Evolutionary conservation across 2,329 filamentous ascomycete species (phyloP).

Genomic region (Pseudocercospora eumusae): DNA sequence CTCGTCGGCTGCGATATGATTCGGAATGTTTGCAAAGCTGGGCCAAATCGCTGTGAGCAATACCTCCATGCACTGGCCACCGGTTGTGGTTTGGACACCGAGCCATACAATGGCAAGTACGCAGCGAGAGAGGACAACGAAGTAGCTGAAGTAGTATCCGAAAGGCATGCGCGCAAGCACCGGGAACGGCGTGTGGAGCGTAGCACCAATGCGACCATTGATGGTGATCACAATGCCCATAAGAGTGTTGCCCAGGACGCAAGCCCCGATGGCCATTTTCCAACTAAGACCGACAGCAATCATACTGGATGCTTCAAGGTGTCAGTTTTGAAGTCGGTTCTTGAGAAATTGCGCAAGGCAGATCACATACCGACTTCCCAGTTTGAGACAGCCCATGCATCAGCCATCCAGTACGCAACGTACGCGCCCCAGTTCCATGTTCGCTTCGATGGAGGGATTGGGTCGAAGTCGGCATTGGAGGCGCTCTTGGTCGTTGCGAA

Average conservation of each 20-base stretch:
- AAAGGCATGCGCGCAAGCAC: slow-evolving; percentile 57
- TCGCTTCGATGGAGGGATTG: slow-evolving; percentile 43
- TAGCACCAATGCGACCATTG: slow-evolving; percentile 55
- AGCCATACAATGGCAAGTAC: slow-evolving; percentile 39
- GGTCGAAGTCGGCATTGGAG: slow-evolving; percentile 45
- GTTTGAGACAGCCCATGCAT: slow-evolving; percentile 45
- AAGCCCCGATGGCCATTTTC: slow-evolving; percentile 53
- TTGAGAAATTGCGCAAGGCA: too few species aligned
- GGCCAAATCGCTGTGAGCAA: slow-evolving; percentile 56
- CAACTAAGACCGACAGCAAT: slow-evolving; percentile 57
- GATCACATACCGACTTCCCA: slow-evolving; percentile 41
- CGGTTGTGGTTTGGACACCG: slow-evolving; percentile 36
- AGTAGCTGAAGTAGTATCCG: slow-evolving; percentile 56
- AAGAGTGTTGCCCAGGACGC: slow-evolving; percentile 32
- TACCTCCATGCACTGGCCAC: slow-evolving; percentile 32
- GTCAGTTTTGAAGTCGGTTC: too few species aligned
- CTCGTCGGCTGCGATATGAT: slow-evolving; percentile 50
- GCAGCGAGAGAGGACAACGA: slow-evolving; percentile 36
- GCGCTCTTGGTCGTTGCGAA: slow-evolving; percentile 40
- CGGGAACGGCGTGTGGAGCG: slow-evolving; percentile 58
- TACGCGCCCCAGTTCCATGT: slow-evolving; percentile 42
- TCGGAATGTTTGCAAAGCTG: slow-evolving; percentile 54
- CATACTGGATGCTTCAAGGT: slow-evolving; percentile 47
- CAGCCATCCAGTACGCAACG: slow-evolving; percentile 45
- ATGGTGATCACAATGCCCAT: slow-evolving; percentile 49